Evolutionary conservation across 139 green algal species (phyloP), one percentile per base, ranked within the genome.

Genomic region (Raphidocelis subcapitata): DNA sequence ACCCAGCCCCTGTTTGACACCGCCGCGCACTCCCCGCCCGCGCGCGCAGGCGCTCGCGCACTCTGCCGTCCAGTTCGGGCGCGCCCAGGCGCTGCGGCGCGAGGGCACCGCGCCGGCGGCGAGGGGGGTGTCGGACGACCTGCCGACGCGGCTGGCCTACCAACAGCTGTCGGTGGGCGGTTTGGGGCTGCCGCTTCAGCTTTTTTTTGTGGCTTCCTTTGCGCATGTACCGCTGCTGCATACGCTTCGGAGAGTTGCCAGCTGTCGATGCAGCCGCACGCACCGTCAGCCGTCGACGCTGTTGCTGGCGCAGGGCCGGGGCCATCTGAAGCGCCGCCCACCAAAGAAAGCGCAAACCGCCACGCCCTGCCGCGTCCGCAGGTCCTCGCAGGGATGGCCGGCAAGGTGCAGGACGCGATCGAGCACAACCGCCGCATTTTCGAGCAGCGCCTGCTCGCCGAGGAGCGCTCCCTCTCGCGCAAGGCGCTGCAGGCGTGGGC

Each of bases 341-440:
- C 12, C 8, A 49, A 20, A 12, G 12, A 8, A 49, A n/a, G n/a
- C n/a, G n/a, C n/a, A n/a, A n/a, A n/a, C n/a, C n/a, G n/a, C n/a
- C n/a, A n/a, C n/a, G n/a, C n/a, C n/a, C n/a, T n/a, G n/a, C n/a
- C n/a, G 8, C 41, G 12, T 49, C 12, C 12, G 24, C 77, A 79
- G 65, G 49, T 78, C n/a, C 77, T 97, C 64, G 85, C 85, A 3
- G 91, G 91, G 55, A 95, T 97, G 90, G 85, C 86, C 0, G 76
- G 74, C 59, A 96, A 96, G 83, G 90, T 93, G 28, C 89, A 94
- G 82, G 75, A 89, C 28, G 88, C 86, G 15, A 91, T 97, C 37
- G 76, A 89, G 65, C 90, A 92, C 83, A 97, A 92, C 84, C 82
- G 86, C 59, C 64, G 71, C 31, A 76, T 94, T 54, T 93, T 96